Base-by-base conservation (phyloP, 2,329 filamentous ascomycete genomes). In the Fusarium incarnatum region DNA sequence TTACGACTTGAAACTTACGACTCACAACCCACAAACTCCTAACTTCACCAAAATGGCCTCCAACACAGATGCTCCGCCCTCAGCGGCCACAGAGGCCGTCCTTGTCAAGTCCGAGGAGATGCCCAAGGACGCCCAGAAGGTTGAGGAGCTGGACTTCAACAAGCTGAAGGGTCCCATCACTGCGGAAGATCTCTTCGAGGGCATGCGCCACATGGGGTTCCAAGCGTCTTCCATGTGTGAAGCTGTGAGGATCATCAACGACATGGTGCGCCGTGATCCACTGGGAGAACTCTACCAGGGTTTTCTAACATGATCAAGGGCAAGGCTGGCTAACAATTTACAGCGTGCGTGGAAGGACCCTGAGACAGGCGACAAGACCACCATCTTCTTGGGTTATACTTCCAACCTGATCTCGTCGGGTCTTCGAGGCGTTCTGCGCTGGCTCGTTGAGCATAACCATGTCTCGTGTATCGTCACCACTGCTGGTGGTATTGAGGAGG, bases 391-490 rank as follows among this genome's bases (percentile, higher is more conserved):
- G 11, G 96, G 96, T 60, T 99, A 98, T 83, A 99, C 96, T 12
- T 97, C 94, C 53, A 99, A 99, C 79, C 87, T 99, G 74, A 98
- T 99, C 76, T 98, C 96, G 0, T 99, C 95, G 6, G 96, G 96
- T 11, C 88, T 99, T 30, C 89, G 96, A 56, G 94, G 97, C 72
- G 94, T 94, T 37, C 85, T 99, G 71, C 92, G 96, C 60, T 99
- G 94, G 83, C 88, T 99, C 1, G 94, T 97, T 46, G 88, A 98
- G 82, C 94, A 99, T 83, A 91, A 90, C 68, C 94, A 98, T 78
- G 90, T 99, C 68, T 96, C 94, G 1, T 92, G 92, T 72, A 93
- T 99, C 76, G 96, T 99, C 65, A 97, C 96, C 25, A 97, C 96
- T 0, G 96, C 96, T 0, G 96, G 96, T 46, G 96, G 96, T 52